These are phyloP conservation scores for Phellinidium pouzarii DNA, from an alignment of 1,284 basidiomycete species.

Conservation along the genomic window DNA sequence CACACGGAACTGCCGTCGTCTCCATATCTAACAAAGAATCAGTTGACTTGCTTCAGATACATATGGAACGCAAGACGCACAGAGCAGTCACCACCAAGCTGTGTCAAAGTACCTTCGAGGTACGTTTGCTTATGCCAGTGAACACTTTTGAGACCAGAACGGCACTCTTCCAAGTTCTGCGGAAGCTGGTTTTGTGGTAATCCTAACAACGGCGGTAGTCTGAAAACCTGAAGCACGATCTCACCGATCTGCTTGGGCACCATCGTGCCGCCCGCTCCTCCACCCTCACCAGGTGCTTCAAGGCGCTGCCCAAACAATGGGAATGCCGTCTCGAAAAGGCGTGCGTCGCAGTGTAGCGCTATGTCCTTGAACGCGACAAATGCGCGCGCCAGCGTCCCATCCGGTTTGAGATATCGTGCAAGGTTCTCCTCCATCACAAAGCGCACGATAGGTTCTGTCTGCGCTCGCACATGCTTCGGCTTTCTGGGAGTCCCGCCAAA, in stretches of 20 bases:
- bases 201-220: conserved; percentile 82
- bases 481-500: conserved; percentile 77
- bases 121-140: conserved; percentile 91
- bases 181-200: conserved; percentile 76
- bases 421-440: conserved; percentile 49
- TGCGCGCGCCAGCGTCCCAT: conserved; percentile 74
- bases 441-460: conserved; percentile 14
- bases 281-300: conserved; percentile 30
- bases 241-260: conserved; percentile 67
- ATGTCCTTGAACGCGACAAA: conserved; percentile 85
- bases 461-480: conserved; percentile 22
- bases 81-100: conserved; percentile 90
- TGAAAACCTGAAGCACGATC: conserved; percentile 81
- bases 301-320: conserved; percentile 75
- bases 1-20: conserved; percentile 79
- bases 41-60: not conserved
- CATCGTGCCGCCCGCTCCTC: conserved; percentile 37
- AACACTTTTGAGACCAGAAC: conserved; percentile 81
- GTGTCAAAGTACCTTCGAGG: conserved; percentile 89
- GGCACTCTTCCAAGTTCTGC: conserved; percentile 87
- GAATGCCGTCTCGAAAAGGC: conserved; percentile 77
- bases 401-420: conserved; percentile 74
- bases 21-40: conserved; percentile 60
- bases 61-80: conserved; percentile 40
- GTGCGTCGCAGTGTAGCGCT: conserved; percentile 72